phyloP scores from a whole-genome alignment of 2,329 filamentous ascomycete genomes.

The Neospermospora avenae region DNA sequence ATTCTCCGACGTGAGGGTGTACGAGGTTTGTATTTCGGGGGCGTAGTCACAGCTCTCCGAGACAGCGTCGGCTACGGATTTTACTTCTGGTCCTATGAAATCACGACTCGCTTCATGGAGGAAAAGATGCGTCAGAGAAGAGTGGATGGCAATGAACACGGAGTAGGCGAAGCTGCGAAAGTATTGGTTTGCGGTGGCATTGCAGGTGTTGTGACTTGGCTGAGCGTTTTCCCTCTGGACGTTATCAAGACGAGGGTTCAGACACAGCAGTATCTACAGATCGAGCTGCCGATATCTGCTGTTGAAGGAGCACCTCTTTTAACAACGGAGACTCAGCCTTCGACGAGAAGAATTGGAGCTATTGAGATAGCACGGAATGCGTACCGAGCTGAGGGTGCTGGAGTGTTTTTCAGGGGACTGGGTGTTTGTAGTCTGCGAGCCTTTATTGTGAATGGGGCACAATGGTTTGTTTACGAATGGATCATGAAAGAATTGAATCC shows the following conservation, averaged over 20 bases:
- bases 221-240: conserved; percentile 85
- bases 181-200: conserved; percentile 81
- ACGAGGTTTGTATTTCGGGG: conserved; percentile 76
- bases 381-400: conserved; percentile 60
- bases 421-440: conserved; percentile 80
- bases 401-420: conserved; percentile 70
- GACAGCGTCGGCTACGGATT: conserved; percentile 95
- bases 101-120: conserved; percentile 60
- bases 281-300: conserved; percentile 23
- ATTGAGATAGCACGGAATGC: conserved; percentile 62
- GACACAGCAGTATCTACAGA: conserved; percentile 51
- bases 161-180: conserved; percentile 50
- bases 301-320: conserved; percentile 33
- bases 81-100: conserved; percentile 92
- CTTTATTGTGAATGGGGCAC: conserved; percentile 89
- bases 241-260: conserved; percentile 93
- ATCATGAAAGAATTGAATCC: conserved; percentile 60
- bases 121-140: conserved; percentile 14
- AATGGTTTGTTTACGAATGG: conserved; percentile 92
- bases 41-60: conserved; percentile 73
- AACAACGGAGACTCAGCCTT: conserved; percentile 20
- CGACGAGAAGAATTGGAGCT: conserved; percentile 45
- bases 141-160: conserved; percentile 34
- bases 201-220: conserved; percentile 86
- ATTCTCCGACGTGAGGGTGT: conserved; percentile 58